Evolutionary conservation across 176 grass and related monocot species (phyloP).

Genomic region (Lolium multiflorum): DNA sequence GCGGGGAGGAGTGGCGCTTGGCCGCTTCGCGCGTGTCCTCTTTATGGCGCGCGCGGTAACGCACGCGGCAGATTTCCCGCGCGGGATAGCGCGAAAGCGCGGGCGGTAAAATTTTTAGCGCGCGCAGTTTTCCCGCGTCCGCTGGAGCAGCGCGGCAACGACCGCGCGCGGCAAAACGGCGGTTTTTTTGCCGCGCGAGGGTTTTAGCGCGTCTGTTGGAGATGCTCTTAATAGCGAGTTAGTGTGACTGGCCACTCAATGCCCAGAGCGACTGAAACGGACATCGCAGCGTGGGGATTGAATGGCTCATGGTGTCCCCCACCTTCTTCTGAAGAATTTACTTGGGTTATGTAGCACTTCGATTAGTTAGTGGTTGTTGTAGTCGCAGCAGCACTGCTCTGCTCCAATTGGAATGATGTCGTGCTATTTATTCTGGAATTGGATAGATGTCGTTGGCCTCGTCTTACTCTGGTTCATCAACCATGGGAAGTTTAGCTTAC

Average conservation of each 20-base stretch:
- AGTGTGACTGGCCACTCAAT: not conserved
- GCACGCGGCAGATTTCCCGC: too few species aligned
- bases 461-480: not conserved
- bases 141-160: too few species aligned
- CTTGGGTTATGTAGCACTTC: not conserved
- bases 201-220: too few species aligned
- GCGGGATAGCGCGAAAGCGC: too few species aligned
- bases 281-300: not conserved
- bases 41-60: too few species aligned
- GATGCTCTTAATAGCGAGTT: not conserved
- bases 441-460: not conserved
- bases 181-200: too few species aligned
- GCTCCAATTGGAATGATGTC: too few species aligned
- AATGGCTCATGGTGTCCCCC: slow-evolving; percentile 9
- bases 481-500: not conserved
- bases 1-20: too few species aligned
- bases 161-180: too few species aligned
- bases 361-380: not conserved
- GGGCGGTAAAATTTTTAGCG: too few species aligned
- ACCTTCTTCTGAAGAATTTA: not conserved
- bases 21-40: too few species aligned
- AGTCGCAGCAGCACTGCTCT: not conserved
- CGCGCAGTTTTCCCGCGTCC: too few species aligned
- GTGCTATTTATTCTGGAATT: not conserved
- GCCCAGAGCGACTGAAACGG: not conserved